These are phyloP conservation scores for Wallacemonas sp. DNA, from an alignment of 208 protist genomes.

Conservation along the genomic window DNA sequence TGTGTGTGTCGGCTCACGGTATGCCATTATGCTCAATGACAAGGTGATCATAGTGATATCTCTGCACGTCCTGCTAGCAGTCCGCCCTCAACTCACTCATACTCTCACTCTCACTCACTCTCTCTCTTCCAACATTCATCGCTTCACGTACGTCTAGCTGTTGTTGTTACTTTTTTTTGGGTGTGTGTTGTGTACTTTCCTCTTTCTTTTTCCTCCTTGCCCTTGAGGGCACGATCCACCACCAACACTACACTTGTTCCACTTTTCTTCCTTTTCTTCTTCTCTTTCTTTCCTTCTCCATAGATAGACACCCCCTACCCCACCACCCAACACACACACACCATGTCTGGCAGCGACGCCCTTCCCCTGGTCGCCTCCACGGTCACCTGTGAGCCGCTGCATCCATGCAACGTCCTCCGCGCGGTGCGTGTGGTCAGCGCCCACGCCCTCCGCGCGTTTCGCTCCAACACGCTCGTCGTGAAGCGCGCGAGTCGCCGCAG, in stretches of 20 bases:
- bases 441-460: constrained; percentile 52
- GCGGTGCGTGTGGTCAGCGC: constrained; percentile 35
- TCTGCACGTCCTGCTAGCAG: too few species aligned
- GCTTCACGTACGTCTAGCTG: neutral
- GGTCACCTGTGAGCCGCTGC: constrained; percentile 36
- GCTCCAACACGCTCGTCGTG: constrained; percentile 60
- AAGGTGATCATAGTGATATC: too few species aligned
- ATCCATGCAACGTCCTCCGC: constrained; percentile 55
- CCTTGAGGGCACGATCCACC: too few species aligned
- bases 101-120: too few species aligned
- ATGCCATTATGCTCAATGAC: too few species aligned
- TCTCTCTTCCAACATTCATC: neutral
- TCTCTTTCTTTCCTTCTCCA: constrained; percentile 5
- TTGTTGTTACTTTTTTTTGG: constrained; percentile 1
- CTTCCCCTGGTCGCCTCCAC: constrained; percentile 18
- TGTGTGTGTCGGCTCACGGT: too few species aligned
- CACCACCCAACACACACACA: too few species aligned
- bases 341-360: neutral
- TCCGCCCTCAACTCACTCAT: too few species aligned
- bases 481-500: constrained; percentile 28
- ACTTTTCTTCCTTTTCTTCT: constrained; percentile 18
- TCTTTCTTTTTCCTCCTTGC: neutral
- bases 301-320: too few species aligned
- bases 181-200: neutral
- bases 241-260: too few species aligned